Evolutionary conservation across 169 alveolate species (phyloP), one percentile per base, ranked within the genome.

Genomic region (Eimeria mitis): DNA sequence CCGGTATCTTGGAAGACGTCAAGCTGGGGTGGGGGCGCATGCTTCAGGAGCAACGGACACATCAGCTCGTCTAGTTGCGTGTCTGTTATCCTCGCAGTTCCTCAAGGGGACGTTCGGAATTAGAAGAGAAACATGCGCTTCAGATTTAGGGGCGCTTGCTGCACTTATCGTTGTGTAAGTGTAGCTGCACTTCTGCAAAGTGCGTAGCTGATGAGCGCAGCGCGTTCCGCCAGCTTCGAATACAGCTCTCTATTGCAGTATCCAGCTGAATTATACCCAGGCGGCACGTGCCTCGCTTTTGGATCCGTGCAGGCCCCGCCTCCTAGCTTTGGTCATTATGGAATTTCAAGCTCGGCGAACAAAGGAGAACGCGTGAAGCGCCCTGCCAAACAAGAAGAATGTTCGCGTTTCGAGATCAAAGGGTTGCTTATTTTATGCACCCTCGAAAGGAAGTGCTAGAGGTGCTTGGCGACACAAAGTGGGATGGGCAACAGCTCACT

Each of bases 311-410:
- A 87, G 92, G 83, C 92, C 92, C n/a, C 92, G 92, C 83, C 79
- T 87, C 54, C 63, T 87, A 61, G 92, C 92, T 34, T 23, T 87
- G 79, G 65, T 19, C 19, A 63, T 65, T 37, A 87, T 87, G 92
- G 92, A 87, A 47, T 87, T 37, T 31, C 92, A 61, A 59, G 92
- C 92, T 19, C 78, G 92, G 83, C 71, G 92, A 42, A 87, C 92
- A 63, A 59, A 87, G 25, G 92, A 87, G 37, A 87, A 87, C 63
- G 92, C 92, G 6, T 87, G 59, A 83, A 49, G 25, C n/a, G 49
- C 14, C 56, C 11, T 31, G 40, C 68, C 23, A 44, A 52, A 13
- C 44, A 28, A 1, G 52, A 9, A 1, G 83, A 37, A 37, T 40
- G 31, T 14, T 68, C 78, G 47, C 47, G 21, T 73, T 73, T 73